Evolutionary conservation across 2,329 filamentous ascomycete species (phyloP).

Genomic region (Apiospora malaysiana): DNA sequence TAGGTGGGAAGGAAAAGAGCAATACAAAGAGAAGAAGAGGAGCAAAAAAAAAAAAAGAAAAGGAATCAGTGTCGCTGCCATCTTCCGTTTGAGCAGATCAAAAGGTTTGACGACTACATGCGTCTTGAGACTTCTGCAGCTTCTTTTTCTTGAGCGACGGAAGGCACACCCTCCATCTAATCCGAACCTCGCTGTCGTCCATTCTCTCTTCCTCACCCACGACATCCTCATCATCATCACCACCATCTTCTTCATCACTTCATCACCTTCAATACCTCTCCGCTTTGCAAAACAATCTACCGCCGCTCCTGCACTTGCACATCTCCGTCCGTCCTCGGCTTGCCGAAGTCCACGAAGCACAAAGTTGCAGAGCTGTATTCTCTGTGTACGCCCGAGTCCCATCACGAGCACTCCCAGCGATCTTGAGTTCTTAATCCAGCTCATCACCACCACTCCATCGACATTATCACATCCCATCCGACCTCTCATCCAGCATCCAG

Average conservation of each 20-base stretch:
- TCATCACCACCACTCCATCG: constrained; percentile 21
- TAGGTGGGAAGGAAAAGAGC: constrained; percentile 18
- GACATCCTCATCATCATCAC: constrained; percentile 27
- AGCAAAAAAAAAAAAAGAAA: constrained; percentile 21
- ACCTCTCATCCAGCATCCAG: constrained; percentile 35
- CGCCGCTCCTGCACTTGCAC: constrained; percentile 7
- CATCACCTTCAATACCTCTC: constrained; percentile 8
- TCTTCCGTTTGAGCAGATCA: constrained; percentile 38
- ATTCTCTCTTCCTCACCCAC: constrained; percentile 27
- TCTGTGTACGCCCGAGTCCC: constrained; percentile 16
- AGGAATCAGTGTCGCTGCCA: constrained; percentile 30
- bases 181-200: constrained; percentile 26
- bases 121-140: constrained; percentile 40
- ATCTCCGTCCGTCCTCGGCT: constrained; percentile 17
- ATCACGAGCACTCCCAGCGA: constrained; percentile 25
- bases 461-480: constrained; percentile 23
- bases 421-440: constrained; percentile 25
- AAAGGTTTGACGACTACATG: constrained; percentile 46
- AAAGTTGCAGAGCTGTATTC: constrained; percentile 13
- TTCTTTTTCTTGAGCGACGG: constrained; percentile 28
- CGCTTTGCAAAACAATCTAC: constrained; percentile 6
- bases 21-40: not conserved
- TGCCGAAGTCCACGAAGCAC: constrained; percentile 14
- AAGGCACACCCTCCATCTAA: constrained; percentile 19
- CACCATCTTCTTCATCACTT: constrained; percentile 8